A percentile compares a stretch with the other conserved stretches of the same genome.
These are phyloP conservation scores for Halocafeteria seosinensis DNA, from an alignment of 108 stramenopile genomes.

Conservation along the genomic window DNA sequence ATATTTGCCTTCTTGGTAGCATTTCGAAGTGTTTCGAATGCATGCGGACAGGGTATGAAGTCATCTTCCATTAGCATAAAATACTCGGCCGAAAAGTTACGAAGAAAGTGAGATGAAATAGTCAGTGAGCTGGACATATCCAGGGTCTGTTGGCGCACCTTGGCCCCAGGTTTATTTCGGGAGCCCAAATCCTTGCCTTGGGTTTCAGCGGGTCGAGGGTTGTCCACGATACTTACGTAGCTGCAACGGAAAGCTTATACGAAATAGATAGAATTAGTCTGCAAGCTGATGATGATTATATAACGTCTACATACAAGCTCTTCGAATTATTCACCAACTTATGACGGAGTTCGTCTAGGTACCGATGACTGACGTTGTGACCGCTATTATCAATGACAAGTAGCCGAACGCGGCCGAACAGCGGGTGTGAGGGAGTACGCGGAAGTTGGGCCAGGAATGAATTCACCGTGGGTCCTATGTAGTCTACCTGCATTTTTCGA, in stretches of 20 bases:
- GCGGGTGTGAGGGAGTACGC: neutral
- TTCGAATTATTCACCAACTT: no score
- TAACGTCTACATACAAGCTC: neutral
- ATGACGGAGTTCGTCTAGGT: no score
- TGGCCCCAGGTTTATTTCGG: neutral
- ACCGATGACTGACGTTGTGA: no score
- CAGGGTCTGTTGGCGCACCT: constrained; percentile 13
- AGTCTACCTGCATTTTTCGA: no score
- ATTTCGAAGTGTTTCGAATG: constrained; percentile 1
- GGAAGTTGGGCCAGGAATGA: constrained; percentile 7
- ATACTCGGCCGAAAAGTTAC: neutral
- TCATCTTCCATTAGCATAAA: constrained; percentile 18
- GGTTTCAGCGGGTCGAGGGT: neutral
- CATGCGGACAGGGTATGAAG: constrained; percentile 6
- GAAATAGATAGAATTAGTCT: no score
- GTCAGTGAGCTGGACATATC: constrained; percentile 1
- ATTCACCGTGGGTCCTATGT: neutral
- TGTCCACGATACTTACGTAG: constrained; percentile 8
- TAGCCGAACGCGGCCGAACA: constrained; percentile 1
- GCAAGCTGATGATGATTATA: neutral
- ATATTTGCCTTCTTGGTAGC: no score
- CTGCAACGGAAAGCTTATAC: neutral
- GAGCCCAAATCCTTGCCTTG: neutral
- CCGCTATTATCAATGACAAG: constrained; percentile 14
- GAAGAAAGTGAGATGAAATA: neutral